Base-by-base conservation (phyloP, 805 yeast genomes). In the Pichia cabralensis region DNA sequence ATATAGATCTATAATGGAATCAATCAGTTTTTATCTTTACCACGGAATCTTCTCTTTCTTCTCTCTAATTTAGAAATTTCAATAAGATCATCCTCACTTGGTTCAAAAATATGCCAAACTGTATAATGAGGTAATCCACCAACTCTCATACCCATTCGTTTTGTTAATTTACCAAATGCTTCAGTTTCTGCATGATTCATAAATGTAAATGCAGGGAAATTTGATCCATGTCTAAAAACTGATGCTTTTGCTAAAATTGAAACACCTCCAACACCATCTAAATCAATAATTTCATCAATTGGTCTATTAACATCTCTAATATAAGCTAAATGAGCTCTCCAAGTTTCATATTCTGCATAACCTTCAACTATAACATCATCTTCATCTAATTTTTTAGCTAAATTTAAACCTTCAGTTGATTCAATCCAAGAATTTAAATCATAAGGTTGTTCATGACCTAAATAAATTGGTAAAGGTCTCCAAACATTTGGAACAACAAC, bases 391-490 rank as follows among this genome's bases (percentile, higher is more conserved):
- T 67, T 65, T 26, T 60, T 54, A 0, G 94, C 92, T 46, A 81
- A 58, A 33, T 74, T 74, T 12, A 79, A 40, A 1, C 84, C 96
- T 8, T 80, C 75, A 6, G 75, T 80, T 3, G 88, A 75, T 61
- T 92, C 98, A 38, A 84, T 72, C 98, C 98, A 92, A 11, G 96
- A 83, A 60, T 92, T 92, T 52, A 92, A 71, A 59, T 92, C 98
- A 56, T 92, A 92, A 1, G 97, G 86, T 58, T 92, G 98, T 53
- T 83, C 94, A 44, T 74, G 73, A 14, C 92, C 94, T 42, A 92
- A 69, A 60, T 88, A 92, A 30, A 77, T 80, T 3, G 98, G 98
- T 41, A 92, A 66, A 2, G 97, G 98, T 48, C 98, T 70, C 98
- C 98, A 92, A 22, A 92, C 96, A 51, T 92, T 85, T 20, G 85